A percentile compares a stretch with the other conserved stretches of the same genome.
Evolutionary conservation across 352 stramenopile genomes (phyloP).

Genomic region (Phytophthora fragariae): DNA sequence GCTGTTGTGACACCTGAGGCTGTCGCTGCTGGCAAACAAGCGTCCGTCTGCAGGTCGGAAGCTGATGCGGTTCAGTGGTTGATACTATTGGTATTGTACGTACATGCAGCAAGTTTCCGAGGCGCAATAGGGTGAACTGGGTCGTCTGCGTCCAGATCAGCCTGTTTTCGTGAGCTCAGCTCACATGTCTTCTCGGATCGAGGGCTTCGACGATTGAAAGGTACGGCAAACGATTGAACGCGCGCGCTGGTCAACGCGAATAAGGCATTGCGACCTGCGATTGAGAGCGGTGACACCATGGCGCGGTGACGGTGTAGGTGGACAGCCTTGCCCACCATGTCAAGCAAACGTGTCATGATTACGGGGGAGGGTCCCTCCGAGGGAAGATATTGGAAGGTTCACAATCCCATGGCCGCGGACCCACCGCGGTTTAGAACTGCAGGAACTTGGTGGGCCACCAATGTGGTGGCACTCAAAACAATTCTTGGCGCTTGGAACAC

Average conservation of each 20-base stretch:
- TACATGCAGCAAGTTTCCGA: too few species aligned
- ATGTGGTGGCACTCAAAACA: too few species aligned
- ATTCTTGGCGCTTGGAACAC: background rate
- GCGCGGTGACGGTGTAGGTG: too few species aligned
- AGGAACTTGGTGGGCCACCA: too few species aligned
- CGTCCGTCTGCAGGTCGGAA: background rate
- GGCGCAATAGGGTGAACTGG: background rate
- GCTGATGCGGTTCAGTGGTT: background rate
- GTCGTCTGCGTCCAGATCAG: background rate
- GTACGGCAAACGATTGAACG: too few species aligned
- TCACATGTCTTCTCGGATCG: too few species aligned
- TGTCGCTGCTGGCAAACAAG: background rate
- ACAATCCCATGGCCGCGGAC: background rate
- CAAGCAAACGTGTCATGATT: background rate
- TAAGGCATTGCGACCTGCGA: background rate
- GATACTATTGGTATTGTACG: too few species aligned
- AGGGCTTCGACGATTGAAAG: too few species aligned
- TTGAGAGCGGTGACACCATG: background rate
- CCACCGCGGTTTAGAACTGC: too few species aligned
- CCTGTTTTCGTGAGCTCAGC: background rate
- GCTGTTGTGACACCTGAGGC: conserved; percentile 4
- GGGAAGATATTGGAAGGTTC: background rate
- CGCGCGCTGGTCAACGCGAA: background rate
- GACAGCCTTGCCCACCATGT: too few species aligned
- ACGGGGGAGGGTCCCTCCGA: background rate